A percentile compares a stretch with the other conserved stretches of the same genome.
Evolutionary conservation across 257 asterid species (phyloP).

Genomic region (Petrea volubilis): DNA sequence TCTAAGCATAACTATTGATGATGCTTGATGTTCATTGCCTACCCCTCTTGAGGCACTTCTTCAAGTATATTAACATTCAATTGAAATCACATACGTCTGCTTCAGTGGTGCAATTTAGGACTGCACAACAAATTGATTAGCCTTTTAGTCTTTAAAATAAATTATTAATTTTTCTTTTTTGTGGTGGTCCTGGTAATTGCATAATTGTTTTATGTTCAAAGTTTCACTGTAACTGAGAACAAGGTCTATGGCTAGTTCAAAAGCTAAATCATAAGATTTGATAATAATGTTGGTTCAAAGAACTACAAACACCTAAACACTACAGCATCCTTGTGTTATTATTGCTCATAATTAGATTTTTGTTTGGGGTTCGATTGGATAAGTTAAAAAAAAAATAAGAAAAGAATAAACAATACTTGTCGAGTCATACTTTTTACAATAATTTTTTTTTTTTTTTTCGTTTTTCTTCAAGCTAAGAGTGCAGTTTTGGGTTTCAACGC

Average conservation of each 20-base stretch:
- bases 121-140: background rate
- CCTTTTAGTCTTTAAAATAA: background rate
- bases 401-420: no score
- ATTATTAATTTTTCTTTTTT: background rate
- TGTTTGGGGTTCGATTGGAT: no score
- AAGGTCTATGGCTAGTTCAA: conserved; percentile 13
- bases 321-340: conserved; percentile 14
- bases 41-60: background rate
- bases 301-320: conserved; percentile 19
- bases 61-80: background rate
- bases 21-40: conserved; percentile 7
- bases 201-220: background rate
- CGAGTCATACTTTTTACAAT: no score
- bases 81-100: conserved; percentile 14
- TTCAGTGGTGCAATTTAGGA: conserved; percentile 1
- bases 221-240: background rate
- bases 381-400: no score
- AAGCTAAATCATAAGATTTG: conserved; percentile 13
- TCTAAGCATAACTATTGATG: background rate
- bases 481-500: no score
- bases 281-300: conserved; percentile 17
- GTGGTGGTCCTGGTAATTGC: conserved; percentile 4
- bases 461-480: no score
- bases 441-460: no score
- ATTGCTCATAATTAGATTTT: no score